phyloP scores from a whole-genome alignment of 2,329 filamentous ascomycete genomes.

The Ophiostoma sp. region DNA sequence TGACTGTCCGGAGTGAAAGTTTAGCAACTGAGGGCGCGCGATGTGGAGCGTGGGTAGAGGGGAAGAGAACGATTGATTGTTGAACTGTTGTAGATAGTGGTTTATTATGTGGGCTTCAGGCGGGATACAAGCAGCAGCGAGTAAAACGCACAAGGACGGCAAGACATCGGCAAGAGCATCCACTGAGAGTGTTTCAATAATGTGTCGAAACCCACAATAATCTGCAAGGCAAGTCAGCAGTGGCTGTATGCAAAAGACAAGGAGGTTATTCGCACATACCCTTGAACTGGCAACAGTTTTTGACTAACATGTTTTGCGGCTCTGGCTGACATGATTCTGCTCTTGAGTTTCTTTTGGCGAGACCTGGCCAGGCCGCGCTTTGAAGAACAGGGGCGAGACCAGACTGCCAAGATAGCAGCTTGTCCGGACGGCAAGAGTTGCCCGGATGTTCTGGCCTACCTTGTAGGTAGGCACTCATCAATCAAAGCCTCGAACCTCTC shows the following conservation, averaged over 20 bases:
- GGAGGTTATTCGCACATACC: not conserved
- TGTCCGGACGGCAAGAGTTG: not conserved
- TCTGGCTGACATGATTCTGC: not conserved
- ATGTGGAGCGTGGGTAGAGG: conserved; percentile 15
- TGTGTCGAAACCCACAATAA: conserved; percentile 2
- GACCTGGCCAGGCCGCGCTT: not conserved
- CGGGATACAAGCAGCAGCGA: not conserved
- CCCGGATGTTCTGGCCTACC: not conserved
- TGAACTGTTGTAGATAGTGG: not conserved
- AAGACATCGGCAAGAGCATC: not conserved
- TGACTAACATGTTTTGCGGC: not conserved
- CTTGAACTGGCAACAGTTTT: not conserved
- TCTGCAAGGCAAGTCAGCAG: conserved; percentile 13
- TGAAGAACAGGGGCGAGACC: not conserved
- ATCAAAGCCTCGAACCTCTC: not conserved
- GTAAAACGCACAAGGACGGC: not conserved
- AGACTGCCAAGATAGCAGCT: not conserved
- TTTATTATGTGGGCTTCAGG: not conserved
- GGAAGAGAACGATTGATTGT: not conserved
- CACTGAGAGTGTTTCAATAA: not conserved
- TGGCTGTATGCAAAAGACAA: not conserved
- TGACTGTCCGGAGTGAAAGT: not conserved
- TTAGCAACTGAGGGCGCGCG: not conserved
- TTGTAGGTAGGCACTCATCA: not conserved
- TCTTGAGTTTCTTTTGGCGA: no score